Evolutionary conservation across 1,284 basidiomycete genomes (phyloP), one percentile per base, ranked within the genome.

Genomic region (Phaffia rhodozyma): DNA sequence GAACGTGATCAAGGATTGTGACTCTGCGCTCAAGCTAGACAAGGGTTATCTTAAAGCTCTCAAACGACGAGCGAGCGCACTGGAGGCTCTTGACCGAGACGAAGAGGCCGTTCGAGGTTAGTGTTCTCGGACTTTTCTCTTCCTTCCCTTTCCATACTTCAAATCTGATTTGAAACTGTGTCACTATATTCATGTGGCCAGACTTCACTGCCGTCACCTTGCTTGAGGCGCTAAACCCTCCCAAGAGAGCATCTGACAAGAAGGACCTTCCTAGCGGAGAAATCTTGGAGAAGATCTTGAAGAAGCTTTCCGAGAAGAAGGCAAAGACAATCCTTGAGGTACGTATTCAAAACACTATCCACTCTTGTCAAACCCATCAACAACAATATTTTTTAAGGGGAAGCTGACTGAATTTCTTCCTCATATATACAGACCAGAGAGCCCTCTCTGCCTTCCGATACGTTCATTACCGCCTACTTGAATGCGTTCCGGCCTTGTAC

Each of bases 191-290:
- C n/a, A 3, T 43, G 55, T 16, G 55, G 50, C 30, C 55, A 91
- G 94, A 99, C 76, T 98, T 88, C 79, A 97, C 94, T 0, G 91
- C 96, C 11, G 86, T 89, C 0, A 92, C 92, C 20, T 96, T 99
- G 68, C 81, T 98, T 55, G 91, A 94, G 73, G 86, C 87, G 71
- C 97, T 98, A 83, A 80, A 85, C 71, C 60, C 60, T 6, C 64
- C 60, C 5, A 65, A 65, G 54, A 30, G 50, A 32, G 63, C 63
- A 20, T 16, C 57, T 13, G 58, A 49, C n/a, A 65, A 65, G 73
- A 92, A 94, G 72, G 84, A 88, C 69, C 38, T 43, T 16, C 72
- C 79, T 0, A 87, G 91, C 3, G 84, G 88, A 6, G 81, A 85
- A 64, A 79, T 88, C 1, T 91, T 98, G 18, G 96, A 98, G 76